Base-by-base conservation (phyloP, 495 filamentous ascomycete species). In the Cercophora scortea region DNA sequence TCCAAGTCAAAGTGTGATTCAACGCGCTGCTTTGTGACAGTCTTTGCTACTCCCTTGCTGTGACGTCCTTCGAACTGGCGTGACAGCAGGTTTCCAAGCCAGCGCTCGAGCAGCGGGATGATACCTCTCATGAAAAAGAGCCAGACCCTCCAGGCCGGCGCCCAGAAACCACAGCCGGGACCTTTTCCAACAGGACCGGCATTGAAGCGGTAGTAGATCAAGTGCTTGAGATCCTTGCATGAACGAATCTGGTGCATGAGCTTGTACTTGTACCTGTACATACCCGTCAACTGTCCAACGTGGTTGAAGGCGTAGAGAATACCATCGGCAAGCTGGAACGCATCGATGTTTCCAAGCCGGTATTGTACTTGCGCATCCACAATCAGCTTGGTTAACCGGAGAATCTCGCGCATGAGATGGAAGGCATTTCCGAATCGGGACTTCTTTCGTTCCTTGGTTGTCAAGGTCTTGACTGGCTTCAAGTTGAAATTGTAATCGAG, bases 251-350 rank as follows among this genome's bases (percentile, higher is more conserved):
- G 94, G 68, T 99, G 94, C 94, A 99, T 99, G 36, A 99, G 79
- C 76, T 99, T 99, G 75, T 99, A 99, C 78, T 99, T 99, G 81
- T 99, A 99, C 32, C 94, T 88, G 72, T 99, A 99, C 94, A 99
- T 99, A 61, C 94, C 94, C 25, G 94, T 99, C 48, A 99, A 75
- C 71, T 99, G 94, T 47, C 94, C 94, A 51, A 99, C 94, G 60
- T 99, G 94, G 72, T 99, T 99, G 77, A 99, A 97, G 32, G 94
- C 94, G 63, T 97, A 99, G 9, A 96, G 78, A 51, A 99, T 99
- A 68, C 94, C 94, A 67, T 99, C 94, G 4, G 94, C 94, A 50
- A 99, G 84, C 65, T 99, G 94, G 77, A 97, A 99, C 34, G 94
- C 94, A 66, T 99, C 94, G 56, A 99, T 96, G 61, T 99, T 99